Percentiles rank a stretch among this genome's conserved stretches.
Conservation (phyloP, 1,284 basidiomycete genomes). For the Cryptococcus hybrid region DNA sequence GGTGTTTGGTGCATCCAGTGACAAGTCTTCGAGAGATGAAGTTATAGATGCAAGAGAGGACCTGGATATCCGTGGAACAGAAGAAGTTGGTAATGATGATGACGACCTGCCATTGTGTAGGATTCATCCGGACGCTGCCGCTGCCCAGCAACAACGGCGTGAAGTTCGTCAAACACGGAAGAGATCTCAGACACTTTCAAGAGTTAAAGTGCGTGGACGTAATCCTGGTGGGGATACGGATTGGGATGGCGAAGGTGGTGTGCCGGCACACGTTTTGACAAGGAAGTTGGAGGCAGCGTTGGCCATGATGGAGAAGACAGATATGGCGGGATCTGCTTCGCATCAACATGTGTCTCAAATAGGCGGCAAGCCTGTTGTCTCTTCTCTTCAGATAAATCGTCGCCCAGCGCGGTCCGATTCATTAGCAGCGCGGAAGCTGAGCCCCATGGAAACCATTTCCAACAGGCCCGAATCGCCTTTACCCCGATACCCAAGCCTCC, state of each 20-base stretch:
- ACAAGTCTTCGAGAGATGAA: too few species aligned
- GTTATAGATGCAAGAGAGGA: background rate
- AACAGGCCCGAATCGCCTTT: too few species aligned
- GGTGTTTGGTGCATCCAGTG: background rate
- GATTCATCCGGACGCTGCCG: background rate
- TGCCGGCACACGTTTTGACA: constrained; percentile 33
- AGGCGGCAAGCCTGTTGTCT: too few species aligned
- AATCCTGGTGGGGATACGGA: constrained; percentile 30
- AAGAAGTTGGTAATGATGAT: too few species aligned
- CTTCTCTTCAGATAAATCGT: too few species aligned
- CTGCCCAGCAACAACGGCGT: background rate
- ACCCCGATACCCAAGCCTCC: too few species aligned
- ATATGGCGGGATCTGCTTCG: too few species aligned
- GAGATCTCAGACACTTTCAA: background rate
- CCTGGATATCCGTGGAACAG: background rate
- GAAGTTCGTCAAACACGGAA: too few species aligned
- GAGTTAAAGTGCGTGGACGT: constrained; percentile 8
- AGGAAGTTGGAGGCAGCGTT: constrained; percentile 28
- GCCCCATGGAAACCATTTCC: too few species aligned
- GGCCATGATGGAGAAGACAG: background rate
- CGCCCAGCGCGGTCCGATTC: too few species aligned
- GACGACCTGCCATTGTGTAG: background rate
- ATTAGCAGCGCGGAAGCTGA: too few species aligned
- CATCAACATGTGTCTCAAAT: too few species aligned
- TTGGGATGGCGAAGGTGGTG: constrained; percentile 48